Base-by-base conservation (phyloP, 129 eudicot genomes). In the Flaveria linearis region DNA sequence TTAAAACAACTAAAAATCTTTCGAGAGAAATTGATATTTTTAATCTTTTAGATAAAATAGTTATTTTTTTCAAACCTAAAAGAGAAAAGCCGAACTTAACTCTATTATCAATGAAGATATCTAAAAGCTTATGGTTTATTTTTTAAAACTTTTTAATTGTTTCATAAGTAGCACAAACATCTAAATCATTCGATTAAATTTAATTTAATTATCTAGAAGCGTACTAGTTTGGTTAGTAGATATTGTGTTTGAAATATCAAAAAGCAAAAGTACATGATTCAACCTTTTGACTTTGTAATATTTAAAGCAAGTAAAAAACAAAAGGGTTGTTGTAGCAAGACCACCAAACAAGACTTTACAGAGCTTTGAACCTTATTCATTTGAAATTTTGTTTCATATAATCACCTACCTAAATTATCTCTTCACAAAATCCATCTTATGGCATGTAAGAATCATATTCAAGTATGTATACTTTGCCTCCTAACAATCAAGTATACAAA, bases 281-380 rank as follows among this genome's bases (percentile, higher is more conserved):
- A 64, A 52, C 51, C 84, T 66, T 73, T 43, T 41, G 75, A 74
- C 79, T 65, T 73, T 43, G 51, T 17, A 39, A 52, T 52, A 55
- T 28, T 26, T 52, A 17, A 73, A 3, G 16, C 1, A 28, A 74
- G 55, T 66, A 73, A 66, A 80, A 22, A 53, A 74, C 80, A 80
- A 74, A 80, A 18, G 61, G 80, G 84, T 74, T 26, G 84, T 20
- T 74, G 70, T 53, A 80, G 41, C 83, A 80, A 66, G 67, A 72
- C 68, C 78, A 79, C 70, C 74, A 25, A 72, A 64, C 41, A 72
- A 79, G 58, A 26, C 78, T 45, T 80, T 56, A 15, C 3, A 71
- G 42, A 61, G 41, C 51, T 52, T 73, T 30, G n/a, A 74, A 56
- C 63, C 60, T 53, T 8, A 42, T 42, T 80, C 5, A 43, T 55